Evolutionary conservation across 208 protist species (phyloP), one percentile per base, ranked within the genome.

Genomic region (Acanthamoeba castellanii): DNA sequence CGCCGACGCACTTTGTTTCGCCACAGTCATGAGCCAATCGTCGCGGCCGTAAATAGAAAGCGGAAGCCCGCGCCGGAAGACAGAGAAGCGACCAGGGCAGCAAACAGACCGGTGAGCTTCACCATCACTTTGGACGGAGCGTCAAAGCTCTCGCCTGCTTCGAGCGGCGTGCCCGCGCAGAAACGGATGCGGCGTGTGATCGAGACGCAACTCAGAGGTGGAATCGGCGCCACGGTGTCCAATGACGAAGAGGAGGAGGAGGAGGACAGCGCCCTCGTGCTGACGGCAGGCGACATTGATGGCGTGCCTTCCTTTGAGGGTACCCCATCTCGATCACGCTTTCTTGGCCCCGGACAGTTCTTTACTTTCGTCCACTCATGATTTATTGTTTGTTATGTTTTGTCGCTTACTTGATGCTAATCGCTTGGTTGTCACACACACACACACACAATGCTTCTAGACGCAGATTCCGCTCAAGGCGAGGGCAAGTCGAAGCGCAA

Each of bases 101-200:
- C 72, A 27, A 81, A 47, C 34, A 37, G 72, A 47, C 32, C 72
- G 42, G 72, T 81, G 27, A 81, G 72, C 72, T 81, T 81, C 72
- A 81, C 72, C 34, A 50, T 81, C 30, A 81, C 72, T 45, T 47
- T 81, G 13, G 72, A 81, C 72, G 72, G 72, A 81, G 25, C 30
- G 34, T n/a, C 72, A 9, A 81, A 27, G 30, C 61, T 70, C 61
- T 50, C 72, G 18, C 7, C 72, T 20, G 27, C 68, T 18, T 74
- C 68, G 61, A 30, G 61, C 27, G 61, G 20, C 61, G 61, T 14
- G 61, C 20, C n/a, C 27, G 9, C 27, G 25, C 57, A 27, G 25
- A 18, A 64, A n/a, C 57, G 57, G 16, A 18, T 8, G 45, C 45
- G 45, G 45, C 45, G 45, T 47, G 45, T 47, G 13, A 11, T 47